A percentile compares a stretch with the other conserved stretches of the same genome.
These are phyloP conservation scores for Botrytis sinoallii DNA, from an alignment of 2,329 filamentous ascomycete genomes.

Conservation along the genomic window DNA sequence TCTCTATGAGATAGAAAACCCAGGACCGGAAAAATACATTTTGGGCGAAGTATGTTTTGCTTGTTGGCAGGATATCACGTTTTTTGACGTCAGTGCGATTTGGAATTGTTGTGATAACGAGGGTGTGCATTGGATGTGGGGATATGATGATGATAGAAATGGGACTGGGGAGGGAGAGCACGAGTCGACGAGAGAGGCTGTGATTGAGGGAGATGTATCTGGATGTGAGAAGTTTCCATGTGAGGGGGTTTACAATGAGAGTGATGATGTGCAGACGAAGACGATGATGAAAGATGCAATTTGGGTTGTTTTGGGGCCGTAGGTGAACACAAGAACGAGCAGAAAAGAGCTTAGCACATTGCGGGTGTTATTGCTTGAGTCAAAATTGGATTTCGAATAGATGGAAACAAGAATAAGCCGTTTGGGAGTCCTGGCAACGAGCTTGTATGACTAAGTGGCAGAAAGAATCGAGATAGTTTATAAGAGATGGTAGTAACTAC, in stretches of 20 bases:
- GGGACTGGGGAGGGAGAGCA: neutral
- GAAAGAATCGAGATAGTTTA: neutral
- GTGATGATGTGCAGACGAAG: conserved; percentile 8
- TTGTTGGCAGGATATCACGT: conserved; percentile 1
- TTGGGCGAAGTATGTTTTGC: conserved; percentile 6
- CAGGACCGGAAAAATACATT: neutral
- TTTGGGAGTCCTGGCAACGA: neutral
- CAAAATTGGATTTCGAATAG: neutral
- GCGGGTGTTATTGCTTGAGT: no score
- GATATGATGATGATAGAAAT: neutral
- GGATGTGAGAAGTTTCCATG: conserved; percentile 1
- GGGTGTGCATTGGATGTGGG: conserved; percentile 15
- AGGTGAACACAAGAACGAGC: no score
- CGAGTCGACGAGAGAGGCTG: neutral
- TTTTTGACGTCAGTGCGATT: conserved; percentile 12
- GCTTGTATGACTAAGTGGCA: neutral
- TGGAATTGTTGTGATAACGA: conserved; percentile 10
- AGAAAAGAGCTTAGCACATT: neutral
- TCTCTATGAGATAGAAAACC: neutral
- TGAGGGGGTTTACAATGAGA: neutral
- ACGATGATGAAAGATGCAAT: neutral
- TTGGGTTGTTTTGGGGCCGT: neutral
- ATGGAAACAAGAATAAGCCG: neutral
- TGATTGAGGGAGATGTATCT: neutral
- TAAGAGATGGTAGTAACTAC: neutral